Conservation (phyloP, 2,329 filamentous ascomycete genomes). For the Colletotrichum cuscutae region DNA sequence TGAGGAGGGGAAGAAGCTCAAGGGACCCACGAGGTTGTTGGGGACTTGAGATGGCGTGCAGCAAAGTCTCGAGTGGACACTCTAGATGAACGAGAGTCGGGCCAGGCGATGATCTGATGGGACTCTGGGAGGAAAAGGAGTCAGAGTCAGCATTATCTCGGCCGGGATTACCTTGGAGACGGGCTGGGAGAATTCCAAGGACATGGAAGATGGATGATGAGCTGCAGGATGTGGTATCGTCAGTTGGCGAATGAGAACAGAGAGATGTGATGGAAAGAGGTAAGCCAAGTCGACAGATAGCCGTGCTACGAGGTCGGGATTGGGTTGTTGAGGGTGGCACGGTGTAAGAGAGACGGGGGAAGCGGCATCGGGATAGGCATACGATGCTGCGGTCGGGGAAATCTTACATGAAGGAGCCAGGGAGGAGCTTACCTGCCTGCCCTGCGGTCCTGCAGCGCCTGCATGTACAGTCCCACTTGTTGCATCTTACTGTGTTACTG, state of each 20-base stretch:
- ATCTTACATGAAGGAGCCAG: constrained; percentile 4
- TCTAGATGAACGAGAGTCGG: constrained; percentile 8
- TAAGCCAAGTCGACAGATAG: background rate
- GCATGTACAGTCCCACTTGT: background rate
- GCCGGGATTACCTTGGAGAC: constrained; percentile 1
- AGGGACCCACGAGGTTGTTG: background rate
- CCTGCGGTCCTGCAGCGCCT: background rate
- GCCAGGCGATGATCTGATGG: constrained; percentile 28
- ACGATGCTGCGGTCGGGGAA: background rate
- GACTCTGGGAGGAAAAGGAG: background rate
- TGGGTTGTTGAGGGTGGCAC: constrained; percentile 18
- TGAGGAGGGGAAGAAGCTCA: background rate
- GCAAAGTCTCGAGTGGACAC: background rate
- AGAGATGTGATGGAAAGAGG: background rate
- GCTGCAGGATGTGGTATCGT: constrained; percentile 8
- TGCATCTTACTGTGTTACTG: background rate
- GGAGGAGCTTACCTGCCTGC: background rate
- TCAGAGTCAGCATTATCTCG: constrained; percentile 2
- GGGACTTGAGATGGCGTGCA: background rate
- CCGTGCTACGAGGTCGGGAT: constrained; percentile 19
- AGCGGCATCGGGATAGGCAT: background rate
- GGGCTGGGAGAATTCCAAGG: constrained; percentile 6
- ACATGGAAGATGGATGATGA: constrained; percentile 26
- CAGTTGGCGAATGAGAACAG: constrained; percentile 4
- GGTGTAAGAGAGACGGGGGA: background rate